Evolutionary conservation across 2,329 filamentous ascomycete species (phyloP).

Genomic region (Blastomyces gilchristii): DNA sequence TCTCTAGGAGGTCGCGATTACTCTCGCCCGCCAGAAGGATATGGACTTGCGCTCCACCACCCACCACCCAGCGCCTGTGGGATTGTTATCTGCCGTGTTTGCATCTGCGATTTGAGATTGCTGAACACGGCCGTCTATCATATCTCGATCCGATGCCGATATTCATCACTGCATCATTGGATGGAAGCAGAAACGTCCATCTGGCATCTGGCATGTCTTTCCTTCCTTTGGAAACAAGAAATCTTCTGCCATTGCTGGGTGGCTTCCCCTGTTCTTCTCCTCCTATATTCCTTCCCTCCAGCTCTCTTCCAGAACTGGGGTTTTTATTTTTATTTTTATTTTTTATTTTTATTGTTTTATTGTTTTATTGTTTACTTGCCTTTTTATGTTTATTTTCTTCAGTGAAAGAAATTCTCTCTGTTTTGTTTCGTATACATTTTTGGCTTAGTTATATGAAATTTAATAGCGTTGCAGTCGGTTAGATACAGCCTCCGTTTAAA

Average conservation of each 20-base stretch:
- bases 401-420: not conserved
- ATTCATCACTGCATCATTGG: not conserved
- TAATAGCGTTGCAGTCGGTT: not conserved
- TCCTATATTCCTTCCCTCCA: not conserved
- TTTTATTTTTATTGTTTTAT: not conserved
- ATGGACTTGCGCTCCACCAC: no score
- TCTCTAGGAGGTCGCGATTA: not conserved
- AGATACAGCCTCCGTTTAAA: not conserved
- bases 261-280: not conserved
- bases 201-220: not conserved
- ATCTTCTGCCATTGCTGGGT: not conserved
- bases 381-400: not conserved
- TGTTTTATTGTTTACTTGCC: not conserved
- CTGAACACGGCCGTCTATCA: no score
- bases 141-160: not conserved
- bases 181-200: not conserved
- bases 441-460: not conserved
- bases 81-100: no score
- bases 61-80: no score
- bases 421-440: not conserved
- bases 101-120: no score
- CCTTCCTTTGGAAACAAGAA: not conserved
- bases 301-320: not conserved
- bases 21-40: no score
- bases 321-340: not conserved